These are phyloP conservation scores for Epichloe hybrida DNA, from an alignment of 2,329 filamentous ascomycete species.

Conservation along the genomic window DNA sequence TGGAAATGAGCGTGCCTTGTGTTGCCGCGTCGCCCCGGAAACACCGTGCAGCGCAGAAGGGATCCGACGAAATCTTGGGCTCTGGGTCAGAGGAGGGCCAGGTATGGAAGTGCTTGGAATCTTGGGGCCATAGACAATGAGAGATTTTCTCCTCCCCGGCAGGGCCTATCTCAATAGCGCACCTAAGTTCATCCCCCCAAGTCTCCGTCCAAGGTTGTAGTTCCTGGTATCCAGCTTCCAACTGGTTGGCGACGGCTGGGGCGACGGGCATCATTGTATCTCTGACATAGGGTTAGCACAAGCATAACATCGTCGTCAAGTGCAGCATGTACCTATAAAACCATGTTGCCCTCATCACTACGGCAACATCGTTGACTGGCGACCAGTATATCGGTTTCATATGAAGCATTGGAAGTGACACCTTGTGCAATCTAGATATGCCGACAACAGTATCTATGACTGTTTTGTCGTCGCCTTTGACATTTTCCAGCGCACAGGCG, in stretches of 20 bases:
- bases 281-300: conserved; percentile 18
- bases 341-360: conserved; percentile 81
- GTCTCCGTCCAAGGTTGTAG: conserved; percentile 81
- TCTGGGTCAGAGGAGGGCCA: conserved; percentile 15
- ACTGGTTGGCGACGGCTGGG: conserved; percentile 71
- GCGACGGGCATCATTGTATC: conserved; percentile 90
- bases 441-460: conserved; percentile 64
- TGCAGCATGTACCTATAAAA: conserved; percentile 56
- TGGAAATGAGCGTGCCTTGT: conserved; percentile 33
- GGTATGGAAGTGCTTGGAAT: conserved; percentile 15
- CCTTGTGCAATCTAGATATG: conserved; percentile 77
- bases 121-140: conserved; percentile 66
- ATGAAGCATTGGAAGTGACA: conserved; percentile 65
- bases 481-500: conserved; percentile 12
- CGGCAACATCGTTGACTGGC: conserved; percentile 75
- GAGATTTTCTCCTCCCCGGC: conserved; percentile 78
- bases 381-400: conserved; percentile 99
- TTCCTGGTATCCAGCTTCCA: conserved; percentile 83
- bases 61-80: conserved; percentile 35
- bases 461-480: conserved; percentile 6
- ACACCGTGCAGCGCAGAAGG: conserved; percentile 46
- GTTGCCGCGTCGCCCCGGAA: conserved; percentile 45
- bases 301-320: not conserved
- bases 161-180: conserved; percentile 80
- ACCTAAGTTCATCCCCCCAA: conserved; percentile 82